Evolutionary conservation across 2,329 filamentous ascomycete genomes (phyloP).

Genomic region (Scytalidium sp.): DNA sequence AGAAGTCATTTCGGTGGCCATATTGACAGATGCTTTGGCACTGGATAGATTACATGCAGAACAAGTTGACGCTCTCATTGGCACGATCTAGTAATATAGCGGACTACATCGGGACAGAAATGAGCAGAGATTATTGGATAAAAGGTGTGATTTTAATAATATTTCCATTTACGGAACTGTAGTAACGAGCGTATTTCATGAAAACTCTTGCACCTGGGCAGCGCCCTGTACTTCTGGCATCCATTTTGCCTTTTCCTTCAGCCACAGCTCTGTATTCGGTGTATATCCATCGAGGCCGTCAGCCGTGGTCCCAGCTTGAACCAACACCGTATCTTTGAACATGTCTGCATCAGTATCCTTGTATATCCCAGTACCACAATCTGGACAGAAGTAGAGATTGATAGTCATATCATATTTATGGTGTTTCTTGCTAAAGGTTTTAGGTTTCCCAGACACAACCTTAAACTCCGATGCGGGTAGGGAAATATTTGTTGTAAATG

Average conservation of each 20-base stretch:
- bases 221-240: constrained; percentile 1
- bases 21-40: too few relatives aligned
- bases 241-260: constrained; percentile 8
- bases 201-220: constrained; percentile 9
- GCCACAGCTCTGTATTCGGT: constrained; percentile 9
- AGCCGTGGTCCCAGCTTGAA: constrained; percentile 12
- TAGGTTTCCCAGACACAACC: background rate
- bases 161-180: too few relatives aligned
- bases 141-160: too few relatives aligned
- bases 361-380: constrained; percentile 11
- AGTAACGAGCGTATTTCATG: too few relatives aligned
- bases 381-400: constrained; percentile 7
- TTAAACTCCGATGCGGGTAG: constrained; percentile 1
- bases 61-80: too few relatives aligned
- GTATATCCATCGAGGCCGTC: background rate
- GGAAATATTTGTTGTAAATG: constrained; percentile 9
- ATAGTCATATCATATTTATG: constrained; percentile 10
- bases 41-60: too few relatives aligned
- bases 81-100: too few relatives aligned
- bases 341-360: constrained; percentile 7
- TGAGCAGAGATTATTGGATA: too few relatives aligned
- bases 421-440: constrained; percentile 4
- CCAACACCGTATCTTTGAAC: constrained; percentile 6
- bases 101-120: too few relatives aligned
- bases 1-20: constrained; percentile 2